Percentiles rank a stretch among this genome's conserved stretches.
Evolutionary conservation across 176 grass and related monocot species (phyloP).

Genomic region (Typha latifolia): DNA sequence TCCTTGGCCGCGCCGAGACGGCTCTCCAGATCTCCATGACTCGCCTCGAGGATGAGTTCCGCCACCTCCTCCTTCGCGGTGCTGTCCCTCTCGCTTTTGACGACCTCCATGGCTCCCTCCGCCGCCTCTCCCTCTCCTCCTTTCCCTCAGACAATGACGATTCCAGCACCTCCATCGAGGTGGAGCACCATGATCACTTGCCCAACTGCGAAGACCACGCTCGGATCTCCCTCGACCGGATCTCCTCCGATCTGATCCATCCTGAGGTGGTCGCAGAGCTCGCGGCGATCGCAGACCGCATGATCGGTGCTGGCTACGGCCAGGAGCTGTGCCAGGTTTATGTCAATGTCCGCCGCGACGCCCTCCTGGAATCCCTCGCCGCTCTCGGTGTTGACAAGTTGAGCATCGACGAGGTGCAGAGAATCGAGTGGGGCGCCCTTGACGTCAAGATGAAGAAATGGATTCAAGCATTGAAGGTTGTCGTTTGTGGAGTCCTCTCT

Average conservation of each 20-base stretch:
- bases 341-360: neutral
- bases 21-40: slow-evolving; percentile 68
- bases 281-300: neutral
- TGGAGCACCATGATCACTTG: neutral
- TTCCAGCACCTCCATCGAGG: neutral
- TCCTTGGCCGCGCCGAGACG: slow-evolving; percentile 29
- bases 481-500: neutral
- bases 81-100: slow-evolving; percentile 29
- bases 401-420: slow-evolving; percentile 10
- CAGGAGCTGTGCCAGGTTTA: slow-evolving; percentile 4
- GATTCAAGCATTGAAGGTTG: slow-evolving; percentile 2
- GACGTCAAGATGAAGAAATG: slow-evolving; percentile 11
- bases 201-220: neutral
- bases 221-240: neutral
- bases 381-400: neutral
- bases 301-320: neutral
- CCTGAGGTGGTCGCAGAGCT: slow-evolving; percentile 4
- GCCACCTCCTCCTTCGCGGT: slow-evolving; percentile 52
- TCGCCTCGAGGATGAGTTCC: slow-evolving; percentile 83
- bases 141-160: neutral
- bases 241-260: slow-evolving; percentile 3
- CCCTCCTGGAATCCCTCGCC: neutral
- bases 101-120: slow-evolving; percentile 47
- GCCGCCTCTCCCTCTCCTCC: slow-evolving; percentile 51
- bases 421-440: neutral